Base-by-base conservation (phyloP, 108 stramenopile genomes). In the Stephanodiscus minutulus region DNA sequence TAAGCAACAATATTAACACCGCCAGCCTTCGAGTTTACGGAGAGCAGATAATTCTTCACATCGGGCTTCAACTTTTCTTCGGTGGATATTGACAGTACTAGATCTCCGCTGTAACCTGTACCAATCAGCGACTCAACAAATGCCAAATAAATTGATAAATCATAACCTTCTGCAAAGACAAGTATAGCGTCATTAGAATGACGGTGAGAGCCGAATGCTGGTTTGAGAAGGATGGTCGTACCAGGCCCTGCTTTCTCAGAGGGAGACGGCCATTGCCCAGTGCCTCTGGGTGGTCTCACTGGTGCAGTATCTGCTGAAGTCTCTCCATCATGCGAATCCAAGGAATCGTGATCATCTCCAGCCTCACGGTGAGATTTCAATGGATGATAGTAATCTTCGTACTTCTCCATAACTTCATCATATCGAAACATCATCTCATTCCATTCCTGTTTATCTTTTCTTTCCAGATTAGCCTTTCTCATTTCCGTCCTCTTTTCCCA, bases 61-160 rank as follows among this genome's bases (percentile, higher is more conserved):
- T 84, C 76, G 0, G 66, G 61, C 24, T 74, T 76, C 9, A 91
- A 46, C 18, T 83, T 69, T 25, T 65, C 50, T 41, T 77, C 67
- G 7, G 66, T 73, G 8, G 87, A 79, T 59, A 91, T 78, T 33
- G 87, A 86, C 48, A 93, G 60, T 17, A 94, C 93, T 13, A 92
- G 76, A 60, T 94, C 93, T 9, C 93, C 93, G 4, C 47, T 54
- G 68, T 77, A 94, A 22, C 87, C 87, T 12, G 91, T 87, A 1
- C 48, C 52, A 18, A 62, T 56, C 10, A 94, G 64, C 10, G 87
- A 89, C 74, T 91, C 88, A 1, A 94, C 73, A 68, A 94, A 91
- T 50, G 74, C 56, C 49, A 91, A 65, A 66, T 92, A 94, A 55
- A 87, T 83, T 2, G 61, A 46, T 18, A 91, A 41, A 25, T 78